Conservation (phyloP, 2,329 filamentous ascomycete genomes). For the Arthroderma sp. region DNA sequence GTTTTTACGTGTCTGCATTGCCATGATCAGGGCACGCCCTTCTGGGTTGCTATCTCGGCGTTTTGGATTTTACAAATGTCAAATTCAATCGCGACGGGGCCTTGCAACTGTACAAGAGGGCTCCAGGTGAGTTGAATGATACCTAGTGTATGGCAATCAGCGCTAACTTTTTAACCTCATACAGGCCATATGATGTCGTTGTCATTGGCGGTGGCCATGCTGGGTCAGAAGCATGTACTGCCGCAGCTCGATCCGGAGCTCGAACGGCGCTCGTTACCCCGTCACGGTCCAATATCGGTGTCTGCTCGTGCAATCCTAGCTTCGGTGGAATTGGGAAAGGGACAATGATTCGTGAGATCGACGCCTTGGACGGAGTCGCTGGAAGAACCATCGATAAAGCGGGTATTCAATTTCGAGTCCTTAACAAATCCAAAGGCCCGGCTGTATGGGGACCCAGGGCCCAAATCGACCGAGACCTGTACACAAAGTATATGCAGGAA, state of each 20-base stretch:
- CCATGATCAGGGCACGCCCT: constrained; percentile 25
- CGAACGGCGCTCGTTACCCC: constrained; percentile 84
- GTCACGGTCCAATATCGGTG: constrained; percentile 73
- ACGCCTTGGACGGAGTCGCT: constrained; percentile 82
- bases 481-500: constrained; percentile 80
- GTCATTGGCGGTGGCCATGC: constrained; percentile 95
- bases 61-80: constrained; percentile 13
- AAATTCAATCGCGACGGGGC: constrained; percentile 15
- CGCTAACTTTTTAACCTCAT: constrained; percentile 3
- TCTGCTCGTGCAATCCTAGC: constrained; percentile 92
- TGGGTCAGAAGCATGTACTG: constrained; percentile 83
- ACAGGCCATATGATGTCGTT: constrained; percentile 72
- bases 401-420: constrained; percentile 79
- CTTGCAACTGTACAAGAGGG: constrained; percentile 29
- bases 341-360: constrained; percentile 87
- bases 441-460: constrained; percentile 95
- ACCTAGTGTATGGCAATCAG: neutral
- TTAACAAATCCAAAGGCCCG: constrained; percentile 82
- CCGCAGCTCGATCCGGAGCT: constrained; percentile 76
- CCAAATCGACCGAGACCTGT: constrained; percentile 84
- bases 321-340: constrained; percentile 98
- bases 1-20: neutral
- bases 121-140: constrained; percentile 19
- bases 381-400: constrained; percentile 85
- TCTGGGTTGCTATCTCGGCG: constrained; percentile 18